Conservation (phyloP, 306 rosid genomes). For the Nissolia schottii region DNA sequence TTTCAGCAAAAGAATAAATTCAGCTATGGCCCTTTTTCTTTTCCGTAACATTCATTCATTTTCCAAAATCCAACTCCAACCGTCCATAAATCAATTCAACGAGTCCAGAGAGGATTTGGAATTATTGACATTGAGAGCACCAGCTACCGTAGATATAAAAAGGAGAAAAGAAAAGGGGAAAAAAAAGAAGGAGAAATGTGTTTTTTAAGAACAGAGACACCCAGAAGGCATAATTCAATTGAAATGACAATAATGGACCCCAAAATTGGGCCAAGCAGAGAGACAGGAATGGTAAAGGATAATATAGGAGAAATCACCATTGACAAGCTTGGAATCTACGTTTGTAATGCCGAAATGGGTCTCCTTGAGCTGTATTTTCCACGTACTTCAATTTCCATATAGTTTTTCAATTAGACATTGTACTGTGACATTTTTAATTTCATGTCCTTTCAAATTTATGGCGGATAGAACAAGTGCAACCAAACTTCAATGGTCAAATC, state of each 20-base stretch:
- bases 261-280: conserved; percentile 16
- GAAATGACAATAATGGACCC: conserved; percentile 44
- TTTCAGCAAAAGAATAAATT: background rate
- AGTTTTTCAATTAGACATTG: background rate
- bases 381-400: background rate
- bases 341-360: conserved; percentile 13
- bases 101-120: background rate
- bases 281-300: conserved; percentile 30
- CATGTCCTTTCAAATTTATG: background rate
- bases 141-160: conserved; percentile 23
- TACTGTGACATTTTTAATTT: background rate
- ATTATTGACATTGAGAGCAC: conserved; percentile 26
- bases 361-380: conserved; percentile 6
- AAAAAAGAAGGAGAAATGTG: no score
- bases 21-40: background rate
- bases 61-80: background rate
- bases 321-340: conserved; percentile 45
- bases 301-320: conserved; percentile 33
- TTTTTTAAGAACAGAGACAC: conserved; percentile 17
- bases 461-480: background rate
- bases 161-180: no score
- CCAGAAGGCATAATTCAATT: conserved; percentile 30
- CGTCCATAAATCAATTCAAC: background rate
- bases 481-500: background rate
- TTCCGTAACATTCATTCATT: background rate